Base-by-base conservation (phyloP, 1,284 basidiomycete genomes). In the Trichosporon inkin region DNA sequence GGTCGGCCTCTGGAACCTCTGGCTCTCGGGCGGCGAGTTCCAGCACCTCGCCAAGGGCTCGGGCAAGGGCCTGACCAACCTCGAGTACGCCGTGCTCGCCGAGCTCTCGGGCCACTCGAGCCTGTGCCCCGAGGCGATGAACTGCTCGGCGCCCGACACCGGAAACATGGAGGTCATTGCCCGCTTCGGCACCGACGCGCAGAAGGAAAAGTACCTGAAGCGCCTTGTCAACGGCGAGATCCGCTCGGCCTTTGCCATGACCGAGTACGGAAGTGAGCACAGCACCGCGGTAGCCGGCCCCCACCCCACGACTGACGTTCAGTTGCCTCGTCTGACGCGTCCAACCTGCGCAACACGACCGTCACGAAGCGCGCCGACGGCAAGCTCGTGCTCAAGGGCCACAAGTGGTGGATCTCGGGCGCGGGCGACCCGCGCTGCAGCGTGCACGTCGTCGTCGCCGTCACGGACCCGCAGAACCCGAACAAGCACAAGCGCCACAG, bases 371-470 rank as follows among this genome's bases (percentile, higher is more conserved):
- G 94, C 74, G 92, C 91, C 51, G 81, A 92, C 70, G 44, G 44
- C 44, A 88, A 93, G 66, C 90, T 98, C 67, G 87, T 96, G 64
- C 87, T 99, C 69, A 94, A 90, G 71, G 95, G 95, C 1, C 92
- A 95, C 80, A 99, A 99, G 84, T 98, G 95, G 94, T 98, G 90
- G 88, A 98, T 98, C 77, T 93, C 91, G 41, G 95, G 95, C 55
- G 95, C 95, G 5, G 94, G 94, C 36, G 94, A 99, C 78, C 92
- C 92, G 49, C 84, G 95, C 60, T 90, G 87, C 66, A 86, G 84
- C 62, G 73, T 99, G 7, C 95, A 99, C 76, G 85, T 99, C 56
- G 90, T 98, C 44, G 88, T 99, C 82, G 95, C 75, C 38, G 64
- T 74, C 13, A 77, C 76, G 13, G 75, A 78, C 67, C 77, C 77